phyloP scores from a whole-genome alignment of 148 eudicot genomes.

The Rhododendron simsii region DNA sequence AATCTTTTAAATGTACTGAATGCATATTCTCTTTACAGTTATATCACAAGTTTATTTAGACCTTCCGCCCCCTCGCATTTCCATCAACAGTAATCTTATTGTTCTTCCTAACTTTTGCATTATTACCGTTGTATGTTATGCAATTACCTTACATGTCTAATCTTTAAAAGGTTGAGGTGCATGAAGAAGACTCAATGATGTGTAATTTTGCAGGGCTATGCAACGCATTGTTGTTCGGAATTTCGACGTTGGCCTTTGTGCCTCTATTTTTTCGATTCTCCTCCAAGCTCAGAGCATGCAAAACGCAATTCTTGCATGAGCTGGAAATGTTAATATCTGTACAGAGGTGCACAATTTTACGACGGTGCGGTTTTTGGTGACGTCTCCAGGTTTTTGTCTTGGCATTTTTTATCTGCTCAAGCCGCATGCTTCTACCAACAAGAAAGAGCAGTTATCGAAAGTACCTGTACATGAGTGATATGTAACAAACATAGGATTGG shows the following conservation, averaged over 20 bases:
- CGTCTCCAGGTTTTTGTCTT: not conserved
- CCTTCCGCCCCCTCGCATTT: not conserved
- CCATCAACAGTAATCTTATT: not conserved
- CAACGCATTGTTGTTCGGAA: constrained; percentile 6
- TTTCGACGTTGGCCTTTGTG: not conserved
- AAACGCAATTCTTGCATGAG: not conserved
- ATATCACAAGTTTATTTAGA: not conserved
- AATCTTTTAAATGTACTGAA: not conserved
- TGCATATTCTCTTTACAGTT: not conserved
- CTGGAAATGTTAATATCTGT: not conserved
- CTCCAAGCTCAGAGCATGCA: not conserved
- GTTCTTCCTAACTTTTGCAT: not conserved
- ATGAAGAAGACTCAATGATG: not conserved
- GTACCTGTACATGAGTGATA: constrained; percentile 25
- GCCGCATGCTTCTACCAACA: constrained; percentile 15
- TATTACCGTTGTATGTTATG: not conserved
- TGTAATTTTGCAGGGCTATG: constrained; percentile 14
- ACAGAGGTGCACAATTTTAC: not conserved
- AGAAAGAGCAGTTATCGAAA: constrained; percentile 8
- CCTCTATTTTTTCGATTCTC: not conserved
- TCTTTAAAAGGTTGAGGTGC: not conserved
- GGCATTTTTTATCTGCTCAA: constrained; percentile 4
- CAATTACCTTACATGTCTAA: not conserved
- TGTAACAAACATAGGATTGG: constrained; percentile 25
- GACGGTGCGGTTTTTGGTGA: not conserved